A percentile compares a stretch with the other conserved stretches of the same genome.
These are phyloP conservation scores for Mollisia scopiformis DNA, from an alignment of 2,329 filamentous ascomycete genomes.

Conservation along the genomic window DNA sequence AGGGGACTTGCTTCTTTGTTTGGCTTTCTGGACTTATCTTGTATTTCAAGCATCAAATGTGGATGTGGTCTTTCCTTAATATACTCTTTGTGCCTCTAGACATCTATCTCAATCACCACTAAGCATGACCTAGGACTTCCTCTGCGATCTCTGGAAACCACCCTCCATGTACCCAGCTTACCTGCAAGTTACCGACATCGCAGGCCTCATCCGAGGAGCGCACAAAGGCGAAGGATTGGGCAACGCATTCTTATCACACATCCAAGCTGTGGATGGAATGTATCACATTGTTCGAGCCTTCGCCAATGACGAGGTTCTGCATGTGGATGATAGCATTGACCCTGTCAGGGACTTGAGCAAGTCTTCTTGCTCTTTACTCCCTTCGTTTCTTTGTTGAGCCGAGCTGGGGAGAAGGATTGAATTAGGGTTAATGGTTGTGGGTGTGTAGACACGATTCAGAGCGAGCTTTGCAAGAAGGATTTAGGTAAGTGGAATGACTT, in stretches of 20 bases:
- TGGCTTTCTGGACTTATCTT: no score
- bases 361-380: slow-evolving; percentile 21
- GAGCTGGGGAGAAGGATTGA: neutral
- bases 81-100: no score
- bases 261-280: slow-evolving; percentile 50
- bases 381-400: neutral
- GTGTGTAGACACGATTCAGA: slow-evolving; percentile 41
- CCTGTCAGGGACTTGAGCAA: slow-evolving; percentile 46
- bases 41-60: no score
- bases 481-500: slow-evolving; percentile 29
- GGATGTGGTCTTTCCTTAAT: no score
- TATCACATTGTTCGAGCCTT: slow-evolving; percentile 50
- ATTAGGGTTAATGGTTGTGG: slow-evolving; percentile 17
- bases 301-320: slow-evolving; percentile 48
- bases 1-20: no score
- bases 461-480: slow-evolving; percentile 47
- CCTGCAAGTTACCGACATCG: slow-evolving; percentile 50
- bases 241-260: slow-evolving; percentile 49
- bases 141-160: slow-evolving; percentile 49
- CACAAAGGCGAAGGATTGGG: slow-evolving; percentile 48
- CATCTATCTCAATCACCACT: neutral
- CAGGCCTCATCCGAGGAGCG: slow-evolving; percentile 48
- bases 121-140: slow-evolving; percentile 41
- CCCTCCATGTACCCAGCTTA: slow-evolving; percentile 48
- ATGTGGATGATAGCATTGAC: slow-evolving; percentile 51